Conservation (phyloP, 83 land plant genomes). For the Thuja plicata region DNA sequence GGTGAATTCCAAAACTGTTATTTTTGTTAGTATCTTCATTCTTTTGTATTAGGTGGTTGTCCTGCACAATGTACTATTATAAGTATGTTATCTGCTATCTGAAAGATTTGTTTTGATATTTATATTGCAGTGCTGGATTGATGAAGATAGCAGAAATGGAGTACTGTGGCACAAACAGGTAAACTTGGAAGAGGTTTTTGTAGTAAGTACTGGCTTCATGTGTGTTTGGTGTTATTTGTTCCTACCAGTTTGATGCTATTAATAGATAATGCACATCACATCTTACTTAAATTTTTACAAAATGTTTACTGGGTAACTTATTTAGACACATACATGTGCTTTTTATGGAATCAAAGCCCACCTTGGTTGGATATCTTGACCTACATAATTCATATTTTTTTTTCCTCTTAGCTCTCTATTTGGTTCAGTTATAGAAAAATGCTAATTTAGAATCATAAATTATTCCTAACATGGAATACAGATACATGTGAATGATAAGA, state of each 20-base stretch:
- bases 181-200: background rate
- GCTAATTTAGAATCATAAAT: background rate
- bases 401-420: background rate
- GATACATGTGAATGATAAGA: background rate
- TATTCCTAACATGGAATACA: background rate
- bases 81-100: background rate
- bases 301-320: background rate
- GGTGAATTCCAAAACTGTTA: constrained; percentile 29
- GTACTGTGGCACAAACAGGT: constrained; percentile 98
- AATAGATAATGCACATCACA: background rate
- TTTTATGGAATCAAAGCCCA: background rate
- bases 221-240: background rate
- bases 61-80: background rate
- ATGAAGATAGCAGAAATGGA: constrained; percentile 93
- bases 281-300: background rate
- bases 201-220: background rate
- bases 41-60: background rate
- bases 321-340: background rate
- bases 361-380: background rate
- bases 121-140: constrained; percentile 75
- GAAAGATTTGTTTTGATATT: background rate
- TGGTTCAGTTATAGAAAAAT: background rate
- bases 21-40: background rate
- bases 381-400: background rate
- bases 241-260: background rate